Evolutionary conservation across 768 basidiomycete species (phyloP).

Genomic region (Thelephora aurantiotincta): DNA sequence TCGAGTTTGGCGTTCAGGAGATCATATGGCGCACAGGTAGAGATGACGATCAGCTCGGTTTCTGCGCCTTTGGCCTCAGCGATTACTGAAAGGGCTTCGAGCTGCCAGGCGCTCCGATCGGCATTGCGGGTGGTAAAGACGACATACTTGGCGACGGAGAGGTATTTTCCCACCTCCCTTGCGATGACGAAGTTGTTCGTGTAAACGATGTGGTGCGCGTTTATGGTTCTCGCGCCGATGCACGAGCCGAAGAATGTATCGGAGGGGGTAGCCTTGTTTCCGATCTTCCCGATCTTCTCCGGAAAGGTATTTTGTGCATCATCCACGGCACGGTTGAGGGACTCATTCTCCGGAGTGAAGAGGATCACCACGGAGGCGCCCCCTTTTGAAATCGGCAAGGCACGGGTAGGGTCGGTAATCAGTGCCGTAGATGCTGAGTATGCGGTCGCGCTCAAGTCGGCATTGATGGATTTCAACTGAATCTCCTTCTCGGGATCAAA

Average conservation of each 20-base stretch:
- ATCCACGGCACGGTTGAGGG: conserved; percentile 51
- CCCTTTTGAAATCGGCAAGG: conserved; percentile 22
- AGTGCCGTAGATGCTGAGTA: conserved; percentile 36
- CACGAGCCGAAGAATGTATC: conserved; percentile 34
- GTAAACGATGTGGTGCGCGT: conserved; percentile 35
- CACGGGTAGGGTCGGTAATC: conserved; percentile 23
- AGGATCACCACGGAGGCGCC: conserved; percentile 18
- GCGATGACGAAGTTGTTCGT: conserved; percentile 8
- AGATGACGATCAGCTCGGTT: conserved; percentile 31
- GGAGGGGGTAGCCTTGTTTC: conserved; percentile 45
- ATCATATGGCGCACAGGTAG: conserved; percentile 60
- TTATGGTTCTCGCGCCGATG: conserved; percentile 18
- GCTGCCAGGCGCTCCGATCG: conserved; percentile 39
- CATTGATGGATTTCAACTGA: conserved; percentile 24
- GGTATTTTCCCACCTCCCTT: conserved; percentile 3
- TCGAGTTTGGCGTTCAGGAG: conserved; percentile 15
- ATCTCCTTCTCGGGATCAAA: conserved; percentile 18
- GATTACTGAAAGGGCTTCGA: conserved; percentile 22
- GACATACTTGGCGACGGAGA: conserved; percentile 14
- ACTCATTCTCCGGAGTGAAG: conserved; percentile 42
- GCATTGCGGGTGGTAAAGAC: conserved; percentile 47
- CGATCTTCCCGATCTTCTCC: conserved; percentile 25
- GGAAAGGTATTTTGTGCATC: conserved; percentile 32
- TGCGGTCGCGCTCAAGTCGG: conserved; percentile 27
- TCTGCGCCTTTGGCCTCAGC: conserved; percentile 8